A percentile compares a stretch with the other conserved stretches of the same genome.
phyloP scores from a whole-genome alignment of 768 basidiomycete species.

The Zangia roseola region DNA sequence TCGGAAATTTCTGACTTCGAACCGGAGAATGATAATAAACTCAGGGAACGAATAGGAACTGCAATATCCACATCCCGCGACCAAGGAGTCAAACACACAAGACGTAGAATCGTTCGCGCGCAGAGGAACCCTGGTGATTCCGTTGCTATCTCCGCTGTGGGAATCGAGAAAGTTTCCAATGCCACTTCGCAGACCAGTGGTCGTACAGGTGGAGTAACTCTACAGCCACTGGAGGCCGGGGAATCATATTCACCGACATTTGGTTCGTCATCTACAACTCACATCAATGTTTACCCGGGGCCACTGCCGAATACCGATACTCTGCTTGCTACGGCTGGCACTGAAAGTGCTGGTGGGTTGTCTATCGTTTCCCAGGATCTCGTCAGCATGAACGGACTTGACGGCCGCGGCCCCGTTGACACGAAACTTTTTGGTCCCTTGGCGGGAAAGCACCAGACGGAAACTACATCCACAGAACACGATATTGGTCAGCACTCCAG shows the following conservation, averaged over 20 bases:
- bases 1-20: conserved; percentile 37
- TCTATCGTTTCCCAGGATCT: neutral
- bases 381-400: neutral
- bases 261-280: conserved; percentile 15
- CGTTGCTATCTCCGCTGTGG: neutral
- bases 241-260: conserved; percentile 9
- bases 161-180: neutral
- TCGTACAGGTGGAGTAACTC: neutral
- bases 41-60: neutral
- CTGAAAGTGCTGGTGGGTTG: neutral
- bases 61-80: neutral
- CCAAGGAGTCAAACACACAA: neutral
- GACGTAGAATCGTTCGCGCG: neutral
- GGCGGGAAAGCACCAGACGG: neutral
- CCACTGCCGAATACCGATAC: conserved; percentile 2
- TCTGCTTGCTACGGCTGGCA: neutral
- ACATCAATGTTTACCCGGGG: conserved; percentile 12
- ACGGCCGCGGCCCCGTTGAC: neutral
- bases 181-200: neutral
- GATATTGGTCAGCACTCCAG: neutral
- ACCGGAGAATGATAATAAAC: neutral
- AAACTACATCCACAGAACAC: neutral
- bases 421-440: neutral
- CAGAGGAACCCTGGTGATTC: conserved; percentile 15
- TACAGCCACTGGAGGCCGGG: neutral